A percentile compares a stretch with the other conserved stretches of the same genome.
Conservation (phyloP, 495 filamentous ascomycete genomes). For the Xylaria acuta region DNA sequence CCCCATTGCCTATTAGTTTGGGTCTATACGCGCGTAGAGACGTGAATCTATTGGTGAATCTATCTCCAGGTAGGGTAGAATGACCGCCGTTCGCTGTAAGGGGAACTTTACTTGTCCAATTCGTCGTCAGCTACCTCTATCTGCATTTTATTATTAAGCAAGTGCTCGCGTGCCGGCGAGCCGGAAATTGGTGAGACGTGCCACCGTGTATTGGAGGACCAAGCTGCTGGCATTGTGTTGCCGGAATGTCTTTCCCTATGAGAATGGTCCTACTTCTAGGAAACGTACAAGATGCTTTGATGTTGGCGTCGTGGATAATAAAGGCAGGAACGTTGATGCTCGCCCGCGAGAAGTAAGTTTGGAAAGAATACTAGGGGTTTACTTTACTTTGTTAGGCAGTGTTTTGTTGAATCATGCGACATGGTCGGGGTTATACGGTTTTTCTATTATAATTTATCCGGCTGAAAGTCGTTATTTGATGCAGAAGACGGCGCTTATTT, state of each 20-base stretch:
- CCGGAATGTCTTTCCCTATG: conserved; percentile 10
- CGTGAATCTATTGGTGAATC: too few species aligned
- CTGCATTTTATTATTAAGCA: too few species aligned
- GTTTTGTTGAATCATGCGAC: background rate
- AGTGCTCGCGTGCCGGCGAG: background rate
- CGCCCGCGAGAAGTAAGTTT: background rate
- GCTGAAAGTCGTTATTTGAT: too few species aligned
- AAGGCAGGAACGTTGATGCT: background rate
- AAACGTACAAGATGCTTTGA: background rate
- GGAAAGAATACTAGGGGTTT: background rate
- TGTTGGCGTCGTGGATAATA: background rate
- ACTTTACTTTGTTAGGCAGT: background rate
- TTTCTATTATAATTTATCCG: background rate
- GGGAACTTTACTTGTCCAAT: too few species aligned
- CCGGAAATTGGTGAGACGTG: background rate
- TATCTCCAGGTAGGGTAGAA: too few species aligned
- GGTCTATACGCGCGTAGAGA: too few species aligned
- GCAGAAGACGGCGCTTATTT: too few species aligned
- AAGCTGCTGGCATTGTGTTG: conserved; percentile 4
- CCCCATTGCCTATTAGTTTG: too few species aligned
- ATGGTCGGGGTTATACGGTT: background rate
- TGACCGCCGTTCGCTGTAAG: too few species aligned
- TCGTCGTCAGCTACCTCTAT: too few species aligned
- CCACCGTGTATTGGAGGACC: background rate
- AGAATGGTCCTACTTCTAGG: background rate